Conservation (phyloP, 345 rosid species). For the Syzygium oleosum region DNA sequence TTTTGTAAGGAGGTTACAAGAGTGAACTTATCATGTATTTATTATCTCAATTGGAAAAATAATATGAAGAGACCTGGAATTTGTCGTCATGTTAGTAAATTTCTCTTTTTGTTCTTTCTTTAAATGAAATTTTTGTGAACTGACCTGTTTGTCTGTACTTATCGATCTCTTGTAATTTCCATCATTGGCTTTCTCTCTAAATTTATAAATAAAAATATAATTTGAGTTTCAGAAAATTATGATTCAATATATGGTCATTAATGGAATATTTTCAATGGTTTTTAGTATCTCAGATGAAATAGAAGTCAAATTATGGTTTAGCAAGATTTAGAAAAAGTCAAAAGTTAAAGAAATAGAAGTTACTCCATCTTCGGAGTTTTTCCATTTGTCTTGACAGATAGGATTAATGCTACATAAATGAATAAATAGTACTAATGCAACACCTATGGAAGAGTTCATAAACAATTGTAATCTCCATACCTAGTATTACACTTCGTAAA, state of each 20-base stretch:
- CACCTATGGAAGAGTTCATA: background rate
- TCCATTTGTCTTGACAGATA: background rate
- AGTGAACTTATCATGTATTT: background rate
- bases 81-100: background rate
- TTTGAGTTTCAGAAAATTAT: background rate
- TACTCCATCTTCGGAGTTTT: background rate
- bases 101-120: background rate
- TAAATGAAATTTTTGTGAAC: background rate
- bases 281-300: background rate
- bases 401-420: background rate
- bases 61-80: background rate
- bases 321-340: background rate
- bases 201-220: background rate
- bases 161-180: background rate
- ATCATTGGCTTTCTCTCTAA: background rate
- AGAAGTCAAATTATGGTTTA: background rate
- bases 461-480: background rate
- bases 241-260: background rate
- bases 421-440: background rate
- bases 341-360: background rate
- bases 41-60: background rate
- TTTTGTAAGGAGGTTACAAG: background rate
- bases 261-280: background rate
- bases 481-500: too few species aligned
- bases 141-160: background rate